Evolutionary conservation across 2,329 filamentous ascomycete species (phyloP).

Genomic region (Colletotrichum echinochloae): DNA sequence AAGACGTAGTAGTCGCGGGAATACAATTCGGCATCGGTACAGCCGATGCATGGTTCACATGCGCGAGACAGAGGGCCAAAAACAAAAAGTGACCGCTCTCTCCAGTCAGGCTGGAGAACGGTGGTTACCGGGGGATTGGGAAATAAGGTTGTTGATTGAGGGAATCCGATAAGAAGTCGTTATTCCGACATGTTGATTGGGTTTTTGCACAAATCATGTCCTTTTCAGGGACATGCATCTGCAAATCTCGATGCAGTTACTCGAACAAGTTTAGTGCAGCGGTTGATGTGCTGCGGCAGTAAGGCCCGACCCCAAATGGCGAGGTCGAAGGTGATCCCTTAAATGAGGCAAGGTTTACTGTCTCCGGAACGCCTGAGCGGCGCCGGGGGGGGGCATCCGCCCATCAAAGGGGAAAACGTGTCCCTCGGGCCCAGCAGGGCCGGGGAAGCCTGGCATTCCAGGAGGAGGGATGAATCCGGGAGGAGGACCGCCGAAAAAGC

Average conservation of each 20-base stretch:
- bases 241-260: constrained; percentile 14
- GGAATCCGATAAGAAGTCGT: constrained; percentile 28
- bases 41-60: background rate
- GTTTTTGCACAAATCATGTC: constrained; percentile 21
- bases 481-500: constrained; percentile 64
- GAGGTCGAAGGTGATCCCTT: constrained; percentile 6
- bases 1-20: background rate
- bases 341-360: constrained; percentile 42
- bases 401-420: constrained; percentile 67
- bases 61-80: constrained; percentile 1
- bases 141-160: constrained; percentile 14
- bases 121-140: constrained; percentile 20
- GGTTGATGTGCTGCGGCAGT: constrained; percentile 15
- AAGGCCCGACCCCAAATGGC: background rate
- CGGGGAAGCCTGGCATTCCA: constrained; percentile 68
- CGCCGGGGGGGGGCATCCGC: constrained; percentile 65
- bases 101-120: background rate
- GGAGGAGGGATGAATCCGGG: constrained; percentile 66
- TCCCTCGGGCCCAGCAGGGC: constrained; percentile 60
- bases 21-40: background rate
- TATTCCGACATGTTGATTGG: constrained; percentile 20
- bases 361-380: constrained; percentile 53
- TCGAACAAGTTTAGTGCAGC: constrained; percentile 23
- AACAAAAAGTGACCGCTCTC: background rate
- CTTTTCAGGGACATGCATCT: constrained; percentile 11